Conservation (phyloP, 108 stramenopile genomes). For the Pseudonitzschia delicatissima region DNA sequence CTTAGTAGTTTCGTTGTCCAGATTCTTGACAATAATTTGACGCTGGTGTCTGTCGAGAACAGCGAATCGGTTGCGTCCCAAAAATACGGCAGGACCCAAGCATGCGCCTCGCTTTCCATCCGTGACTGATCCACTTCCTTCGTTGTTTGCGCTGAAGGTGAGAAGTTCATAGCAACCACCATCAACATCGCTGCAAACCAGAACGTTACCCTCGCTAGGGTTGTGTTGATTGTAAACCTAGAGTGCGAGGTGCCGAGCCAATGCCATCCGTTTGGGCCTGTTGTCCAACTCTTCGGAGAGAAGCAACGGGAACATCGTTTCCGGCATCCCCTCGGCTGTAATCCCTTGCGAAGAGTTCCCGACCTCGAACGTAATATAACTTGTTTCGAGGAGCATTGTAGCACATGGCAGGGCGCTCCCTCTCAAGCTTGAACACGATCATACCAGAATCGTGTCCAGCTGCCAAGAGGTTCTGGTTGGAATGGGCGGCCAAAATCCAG, state of each 20-base stretch:
- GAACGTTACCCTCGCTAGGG: slow-evolving; percentile 87
- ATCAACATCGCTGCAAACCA: slow-evolving; percentile 88
- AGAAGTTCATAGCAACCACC: slow-evolving; percentile 96
- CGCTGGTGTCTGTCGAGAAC: slow-evolving; percentile 90
- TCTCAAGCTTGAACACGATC: slow-evolving; percentile 99
- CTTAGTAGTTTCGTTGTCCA: slow-evolving; percentile 95
- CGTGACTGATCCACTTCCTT: slow-evolving; percentile 69
- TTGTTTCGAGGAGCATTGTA: slow-evolving; percentile 61
- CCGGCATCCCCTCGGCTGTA: slow-evolving; percentile 67
- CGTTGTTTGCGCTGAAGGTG: slow-evolving; percentile 78
- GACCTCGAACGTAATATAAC: slow-evolving; percentile 94
- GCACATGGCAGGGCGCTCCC: slow-evolving; percentile 93
- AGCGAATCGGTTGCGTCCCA: slow-evolving; percentile 95
- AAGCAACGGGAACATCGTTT: slow-evolving; percentile 88
- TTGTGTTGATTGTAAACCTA: slow-evolving; percentile 96
- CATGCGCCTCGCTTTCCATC: slow-evolving; percentile 93
- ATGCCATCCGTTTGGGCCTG: slow-evolving; percentile 92
- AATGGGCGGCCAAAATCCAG: slow-evolving; percentile 95
- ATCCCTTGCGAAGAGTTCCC: slow-evolving; percentile 94
- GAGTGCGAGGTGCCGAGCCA: slow-evolving; percentile 86
- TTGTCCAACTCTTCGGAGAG: slow-evolving; percentile 88
- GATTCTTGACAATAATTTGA: slow-evolving; percentile 94
- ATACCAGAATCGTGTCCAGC: slow-evolving; percentile 99
- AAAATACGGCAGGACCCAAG: slow-evolving; percentile 90
- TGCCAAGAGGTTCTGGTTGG: slow-evolving; percentile 93